phyloP scores from a whole-genome alignment of 306 rosid genomes.

The Acacia confusa region DNA sequence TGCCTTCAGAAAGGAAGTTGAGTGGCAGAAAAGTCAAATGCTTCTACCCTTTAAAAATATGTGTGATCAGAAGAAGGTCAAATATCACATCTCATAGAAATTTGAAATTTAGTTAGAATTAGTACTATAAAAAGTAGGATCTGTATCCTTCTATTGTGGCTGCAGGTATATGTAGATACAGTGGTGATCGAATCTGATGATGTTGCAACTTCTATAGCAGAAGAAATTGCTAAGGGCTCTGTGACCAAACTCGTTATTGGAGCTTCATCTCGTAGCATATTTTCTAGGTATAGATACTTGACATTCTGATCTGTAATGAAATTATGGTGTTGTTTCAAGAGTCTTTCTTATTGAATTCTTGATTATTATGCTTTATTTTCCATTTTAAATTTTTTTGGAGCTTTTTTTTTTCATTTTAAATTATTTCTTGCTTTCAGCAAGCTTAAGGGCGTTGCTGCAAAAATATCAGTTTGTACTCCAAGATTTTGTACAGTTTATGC shows the following conservation, averaged over 20 bases:
- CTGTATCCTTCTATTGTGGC: slow-evolving; percentile 24
- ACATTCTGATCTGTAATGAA: slow-evolving; percentile 18
- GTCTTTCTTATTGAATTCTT: neutral
- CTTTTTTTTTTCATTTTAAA: neutral
- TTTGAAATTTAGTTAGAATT: slow-evolving; percentile 28
- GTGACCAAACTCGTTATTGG: slow-evolving; percentile 75
- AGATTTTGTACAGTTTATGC: slow-evolving; percentile 82
- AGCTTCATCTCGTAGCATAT: slow-evolving; percentile 72
- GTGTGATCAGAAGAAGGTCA: slow-evolving; percentile 73
- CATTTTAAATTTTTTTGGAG: neutral
- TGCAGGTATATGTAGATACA: slow-evolving; percentile 74
- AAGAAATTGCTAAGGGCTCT: slow-evolving; percentile 60
- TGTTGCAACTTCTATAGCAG: slow-evolving; percentile 67
- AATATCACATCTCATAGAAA: slow-evolving; percentile 30
- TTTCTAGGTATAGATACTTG: slow-evolving; percentile 62
- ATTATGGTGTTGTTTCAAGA: neutral
- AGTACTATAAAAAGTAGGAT: slow-evolving; percentile 25
- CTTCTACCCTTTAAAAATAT: slow-evolving; percentile 77
- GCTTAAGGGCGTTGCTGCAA: slow-evolving; percentile 59
- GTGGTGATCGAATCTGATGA: slow-evolving; percentile 78
- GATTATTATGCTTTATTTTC: neutral
- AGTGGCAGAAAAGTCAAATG: slow-evolving; percentile 62
- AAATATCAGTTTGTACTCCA: slow-evolving; percentile 67
- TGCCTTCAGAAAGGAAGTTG: slow-evolving; percentile 70
- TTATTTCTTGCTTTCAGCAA: slow-evolving; percentile 54